A percentile compares a stretch with the other conserved stretches of the same genome.
phyloP scores from a whole-genome alignment of 768 basidiomycete genomes.

The Rhodotorula paludigena region DNA sequence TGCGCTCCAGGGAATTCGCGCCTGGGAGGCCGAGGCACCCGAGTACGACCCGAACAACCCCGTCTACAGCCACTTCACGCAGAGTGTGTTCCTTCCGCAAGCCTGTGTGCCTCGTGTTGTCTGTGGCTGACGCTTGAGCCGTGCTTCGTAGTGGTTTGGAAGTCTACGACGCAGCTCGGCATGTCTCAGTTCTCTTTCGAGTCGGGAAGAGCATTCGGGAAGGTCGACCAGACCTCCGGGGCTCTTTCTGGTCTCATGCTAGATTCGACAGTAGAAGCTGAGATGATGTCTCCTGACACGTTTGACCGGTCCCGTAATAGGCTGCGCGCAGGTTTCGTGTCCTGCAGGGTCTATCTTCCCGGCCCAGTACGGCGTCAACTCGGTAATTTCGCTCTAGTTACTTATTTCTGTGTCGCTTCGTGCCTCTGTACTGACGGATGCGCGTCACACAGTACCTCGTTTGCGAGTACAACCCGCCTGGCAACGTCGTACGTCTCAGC shows the following conservation, averaged over 20 bases:
- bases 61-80: conserved; percentile 25
- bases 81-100: no score
- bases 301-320: no score
- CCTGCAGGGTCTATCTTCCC: conserved; percentile 21
- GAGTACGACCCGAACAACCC: conserved; percentile 45
- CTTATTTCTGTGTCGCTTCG: background rate
- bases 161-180: conserved; percentile 23
- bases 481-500: no score
- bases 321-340: conserved; percentile 18
- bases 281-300: no score
- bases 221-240: no score
- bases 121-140: background rate
- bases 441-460: conserved; percentile 16
- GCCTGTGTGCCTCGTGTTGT: conserved; percentile 10
- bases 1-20: conserved; percentile 47
- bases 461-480: conserved; percentile 30
- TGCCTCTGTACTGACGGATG: no score
- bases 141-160: conserved; percentile 21
- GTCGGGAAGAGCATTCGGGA: no score
- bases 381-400: no score
- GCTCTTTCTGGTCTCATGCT: no score
- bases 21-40: conserved; percentile 67
- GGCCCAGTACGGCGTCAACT: conserved; percentile 20
- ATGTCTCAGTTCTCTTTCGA: no score
- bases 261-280: no score